Base-by-base conservation (phyloP, 75 land plant species). In the Cunninghamia lanceolata region DNA sequence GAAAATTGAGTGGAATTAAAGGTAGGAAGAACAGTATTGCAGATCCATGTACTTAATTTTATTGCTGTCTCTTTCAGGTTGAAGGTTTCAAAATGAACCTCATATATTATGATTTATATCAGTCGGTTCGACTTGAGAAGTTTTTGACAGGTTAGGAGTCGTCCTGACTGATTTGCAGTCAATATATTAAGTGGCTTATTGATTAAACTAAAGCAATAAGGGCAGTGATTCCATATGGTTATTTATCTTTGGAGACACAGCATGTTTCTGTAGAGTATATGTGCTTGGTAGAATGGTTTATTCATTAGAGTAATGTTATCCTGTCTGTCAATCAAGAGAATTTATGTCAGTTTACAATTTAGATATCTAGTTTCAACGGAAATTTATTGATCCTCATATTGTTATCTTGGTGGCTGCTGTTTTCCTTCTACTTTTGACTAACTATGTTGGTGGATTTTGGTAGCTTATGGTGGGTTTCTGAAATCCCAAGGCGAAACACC, bases 1-100 rank as follows among this genome's bases (percentile, higher is more conserved):
- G 43, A 80, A 45, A 43, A n/a, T 11, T 80, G 36, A 80, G 46
- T 43, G 19, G 11, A 73, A 32, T 73, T 10, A n/a, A 34, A 80
- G 82, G 30, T 52, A n/a, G 45, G 6, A 34, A 73, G 34, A 25
- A 13, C 50, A 80, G n/a, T 45, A 80, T 40, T 45, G 15, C 82
- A 43, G 14, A 80, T 45, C 82, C 82, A n/a, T 80, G 43, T 45
- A 34, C 32, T 16, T 80, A 80, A 80, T 80, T 39, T 85, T 83
- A 46, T 35, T 35, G n/a, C 74, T 75, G 28, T 50, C 38, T 84
- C 38, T 45, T 34, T 16, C 92, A 98, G 99, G 90, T 98, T 71
- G 99, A 96, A 90, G 99, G 99, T 25, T 98, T 96, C 91, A 98
- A 98, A 90, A 98, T 98, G 99, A 95, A 98, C 89, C 93, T 98